Conservation (phyloP, 2,329 filamentous ascomycete species). For the Gnomoniopsis smithogilvyi region DNA sequence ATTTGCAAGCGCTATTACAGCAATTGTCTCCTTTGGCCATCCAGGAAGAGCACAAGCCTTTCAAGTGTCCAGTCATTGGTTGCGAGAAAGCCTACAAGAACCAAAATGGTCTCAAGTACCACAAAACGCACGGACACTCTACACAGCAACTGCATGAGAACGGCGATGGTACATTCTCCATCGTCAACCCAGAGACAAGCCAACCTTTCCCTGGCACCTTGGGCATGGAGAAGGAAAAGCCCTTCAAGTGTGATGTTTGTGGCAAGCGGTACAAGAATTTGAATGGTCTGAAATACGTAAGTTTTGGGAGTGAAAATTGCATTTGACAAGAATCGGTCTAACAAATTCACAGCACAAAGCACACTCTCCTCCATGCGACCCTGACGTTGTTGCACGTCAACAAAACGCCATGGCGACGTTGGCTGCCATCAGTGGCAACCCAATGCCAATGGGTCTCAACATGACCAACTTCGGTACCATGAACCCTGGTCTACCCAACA, state of each 20-base stretch:
- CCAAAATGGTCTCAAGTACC: conserved; percentile 94
- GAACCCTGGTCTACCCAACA: conserved; percentile 32
- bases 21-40: conserved; percentile 60
- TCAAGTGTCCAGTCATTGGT: conserved; percentile 95
- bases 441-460: conserved; percentile 28
- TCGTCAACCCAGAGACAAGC: conserved; percentile 93
- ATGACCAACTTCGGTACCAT: conserved; percentile 32
- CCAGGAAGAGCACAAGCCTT: conserved; percentile 93
- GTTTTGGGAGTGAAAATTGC: conserved; percentile 26
- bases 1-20: conserved; percentile 58
- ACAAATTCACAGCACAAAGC: conserved; percentile 60
- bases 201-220: conserved; percentile 92
- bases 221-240: conserved; percentile 99
- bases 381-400: conserved; percentile 58
- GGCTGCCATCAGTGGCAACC: conserved; percentile 26
- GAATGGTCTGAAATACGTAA: conserved; percentile 93
- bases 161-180: conserved; percentile 94
- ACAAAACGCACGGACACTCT: conserved; percentile 85
- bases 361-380: conserved; percentile 86
- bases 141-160: conserved; percentile 97
- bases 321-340: conserved; percentile 24
- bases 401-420: conserved; percentile 33
- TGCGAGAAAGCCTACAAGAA: conserved; percentile 99
- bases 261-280: conserved; percentile 99
- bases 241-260: conserved; percentile 94